Evolutionary conservation across 1,139 yeast species (phyloP).

Genomic region (Scheffersomyces stambukii): DNA sequence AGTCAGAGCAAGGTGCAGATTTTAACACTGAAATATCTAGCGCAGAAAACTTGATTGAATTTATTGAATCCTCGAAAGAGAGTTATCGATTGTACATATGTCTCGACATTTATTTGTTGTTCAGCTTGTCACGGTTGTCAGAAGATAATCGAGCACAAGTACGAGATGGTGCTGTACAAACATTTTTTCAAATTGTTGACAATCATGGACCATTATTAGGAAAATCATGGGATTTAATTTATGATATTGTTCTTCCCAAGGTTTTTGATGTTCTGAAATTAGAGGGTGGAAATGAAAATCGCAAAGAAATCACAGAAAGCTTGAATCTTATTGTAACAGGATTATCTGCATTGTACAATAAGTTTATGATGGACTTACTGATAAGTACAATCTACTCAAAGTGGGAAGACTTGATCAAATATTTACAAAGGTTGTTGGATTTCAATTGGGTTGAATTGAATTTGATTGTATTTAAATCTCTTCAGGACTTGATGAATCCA

Average conservation of each 20-base stretch:
- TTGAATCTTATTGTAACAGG: conserved; percentile 57
- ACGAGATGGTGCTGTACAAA: conserved; percentile 83
- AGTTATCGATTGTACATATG: conserved; percentile 19
- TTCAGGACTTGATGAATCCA: conserved; percentile 41
- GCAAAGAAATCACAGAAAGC: conserved; percentile 53
- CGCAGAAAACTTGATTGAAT: conserved; percentile 17
- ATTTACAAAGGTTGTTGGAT: conserved; percentile 34
- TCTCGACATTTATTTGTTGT: conserved; percentile 60
- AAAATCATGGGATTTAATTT: conserved; percentile 55
- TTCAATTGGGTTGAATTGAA: conserved; percentile 47
- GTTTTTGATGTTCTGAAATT: conserved; percentile 16
- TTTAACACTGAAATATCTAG: conserved; percentile 7
- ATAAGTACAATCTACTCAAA: conserved; percentile 14
- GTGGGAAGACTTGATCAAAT: conserved; percentile 54
- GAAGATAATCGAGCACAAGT: conserved; percentile 60
- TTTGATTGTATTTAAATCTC: conserved; percentile 47
- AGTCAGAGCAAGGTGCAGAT: conserved; percentile 9
- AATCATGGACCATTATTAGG: conserved; percentile 59
- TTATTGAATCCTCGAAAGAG: conserved; percentile 15
- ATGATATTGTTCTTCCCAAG: conserved; percentile 44
- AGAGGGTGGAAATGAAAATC: conserved; percentile 4
- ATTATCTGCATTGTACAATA: conserved; percentile 45
- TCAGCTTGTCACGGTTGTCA: conserved; percentile 58
- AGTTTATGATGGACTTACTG: conserved; percentile 30
- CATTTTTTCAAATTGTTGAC: conserved; percentile 79